Evolutionary conservation across 768 basidiomycete species (phyloP).

Genomic region (Holtermanniella nyarrowii): DNA sequence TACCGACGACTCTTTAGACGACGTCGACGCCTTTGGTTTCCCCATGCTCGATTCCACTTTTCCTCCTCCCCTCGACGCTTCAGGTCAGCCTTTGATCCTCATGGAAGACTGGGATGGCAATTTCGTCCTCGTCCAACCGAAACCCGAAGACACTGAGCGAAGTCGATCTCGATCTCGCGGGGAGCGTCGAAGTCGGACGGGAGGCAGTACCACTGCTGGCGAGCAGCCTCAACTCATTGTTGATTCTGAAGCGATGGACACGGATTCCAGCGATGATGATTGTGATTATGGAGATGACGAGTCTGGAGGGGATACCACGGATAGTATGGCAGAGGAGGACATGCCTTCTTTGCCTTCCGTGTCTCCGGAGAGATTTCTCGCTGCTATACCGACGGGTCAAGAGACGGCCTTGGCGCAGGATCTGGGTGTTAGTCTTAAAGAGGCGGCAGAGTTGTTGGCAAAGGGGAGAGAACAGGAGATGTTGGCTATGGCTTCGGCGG

Average conservation of each 20-base stretch:
- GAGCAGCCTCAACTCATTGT: conserved; percentile 25
- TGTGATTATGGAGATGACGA: conserved; percentile 14
- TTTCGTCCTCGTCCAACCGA: conserved; percentile 28
- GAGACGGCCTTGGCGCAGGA: neutral
- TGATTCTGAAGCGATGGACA: conserved; percentile 24
- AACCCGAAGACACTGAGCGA: conserved; percentile 11
- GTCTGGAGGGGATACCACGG: conserved; percentile 31
- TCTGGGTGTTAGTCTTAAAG: neutral
- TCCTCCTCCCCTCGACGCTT: conserved; percentile 5
- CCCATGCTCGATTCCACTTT: conserved; percentile 5
- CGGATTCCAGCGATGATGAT: conserved; percentile 20
- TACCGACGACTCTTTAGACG: conserved; percentile 12
- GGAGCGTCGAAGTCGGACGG: conserved; percentile 21
- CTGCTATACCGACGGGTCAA: neutral
- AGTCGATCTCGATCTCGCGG: conserved; percentile 14
- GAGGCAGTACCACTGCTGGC: conserved; percentile 15
- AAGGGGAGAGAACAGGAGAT: neutral
- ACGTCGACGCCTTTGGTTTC: conserved; percentile 8
- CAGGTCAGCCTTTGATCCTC: conserved; percentile 15
- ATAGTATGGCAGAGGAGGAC: conserved; percentile 37
- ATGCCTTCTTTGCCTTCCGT: conserved; percentile 34
- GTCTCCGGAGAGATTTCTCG: conserved; percentile 17
- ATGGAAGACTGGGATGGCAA: conserved; percentile 38
- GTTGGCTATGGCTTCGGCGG: neutral
- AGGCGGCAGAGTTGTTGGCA: neutral